Conservation (phyloP, 306 rosid species). For the Ammopiptanthus mongolicus region DNA sequence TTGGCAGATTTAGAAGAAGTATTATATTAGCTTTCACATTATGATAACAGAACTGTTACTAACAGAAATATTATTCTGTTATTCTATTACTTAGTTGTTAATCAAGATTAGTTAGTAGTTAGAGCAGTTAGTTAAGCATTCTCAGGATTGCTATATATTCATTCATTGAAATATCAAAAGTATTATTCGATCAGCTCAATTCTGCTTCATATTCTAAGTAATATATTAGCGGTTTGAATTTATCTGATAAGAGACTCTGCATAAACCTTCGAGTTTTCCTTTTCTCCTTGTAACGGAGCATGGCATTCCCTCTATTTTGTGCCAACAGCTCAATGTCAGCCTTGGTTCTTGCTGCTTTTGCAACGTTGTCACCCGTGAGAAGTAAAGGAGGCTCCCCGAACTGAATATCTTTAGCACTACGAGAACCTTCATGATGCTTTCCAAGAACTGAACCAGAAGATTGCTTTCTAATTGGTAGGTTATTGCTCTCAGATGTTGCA, state of each 20-base stretch:
- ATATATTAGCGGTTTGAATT: background rate
- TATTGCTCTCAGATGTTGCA: constrained; percentile 55
- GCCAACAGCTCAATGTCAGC: constrained; percentile 45
- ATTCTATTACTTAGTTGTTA: too few relatives aligned
- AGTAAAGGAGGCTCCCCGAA: constrained; percentile 34
- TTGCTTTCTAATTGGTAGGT: constrained; percentile 31
- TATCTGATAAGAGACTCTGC: background rate
- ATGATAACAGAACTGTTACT: too few relatives aligned
- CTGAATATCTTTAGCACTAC: constrained; percentile 21
- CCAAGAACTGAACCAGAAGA: constrained; percentile 25
- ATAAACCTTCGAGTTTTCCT: constrained; percentile 60
- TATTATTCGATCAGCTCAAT: too few relatives aligned
- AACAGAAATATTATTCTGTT: too few relatives aligned
- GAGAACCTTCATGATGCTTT: constrained; percentile 11
- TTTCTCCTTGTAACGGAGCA: constrained; percentile 78
- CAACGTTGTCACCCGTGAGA: constrained; percentile 27
- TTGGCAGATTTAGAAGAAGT: background rate
- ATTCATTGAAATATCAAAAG: too few relatives aligned
- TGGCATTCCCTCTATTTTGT: constrained; percentile 62
- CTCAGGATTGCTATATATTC: too few relatives aligned
- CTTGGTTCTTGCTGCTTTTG: constrained; percentile 34
- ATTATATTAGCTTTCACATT: too few relatives aligned
- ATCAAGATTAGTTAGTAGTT: too few relatives aligned
- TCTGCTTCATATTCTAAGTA: too few relatives aligned
- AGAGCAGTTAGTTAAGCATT: too few relatives aligned